phyloP scores from a whole-genome alignment of 2,329 filamentous ascomycete species.

The Calonectria multiphialidica region DNA sequence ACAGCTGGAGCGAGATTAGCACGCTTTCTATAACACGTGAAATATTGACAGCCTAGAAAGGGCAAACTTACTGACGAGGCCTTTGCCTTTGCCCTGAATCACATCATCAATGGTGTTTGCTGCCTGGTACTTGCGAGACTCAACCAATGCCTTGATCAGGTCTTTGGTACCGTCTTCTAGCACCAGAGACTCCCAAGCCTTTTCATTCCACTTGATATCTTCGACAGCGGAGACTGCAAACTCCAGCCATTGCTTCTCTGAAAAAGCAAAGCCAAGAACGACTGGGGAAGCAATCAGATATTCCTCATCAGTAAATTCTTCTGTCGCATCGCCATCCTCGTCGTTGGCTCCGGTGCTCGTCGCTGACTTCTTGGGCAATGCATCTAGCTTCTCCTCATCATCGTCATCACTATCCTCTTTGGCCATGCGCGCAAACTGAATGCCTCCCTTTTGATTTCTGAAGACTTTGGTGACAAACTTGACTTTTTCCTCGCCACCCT shows the following conservation, averaged over 20 bases:
- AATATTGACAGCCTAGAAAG: background rate
- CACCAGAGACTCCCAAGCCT: conserved; percentile 86
- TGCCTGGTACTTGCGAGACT: conserved; percentile 85
- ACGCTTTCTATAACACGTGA: background rate
- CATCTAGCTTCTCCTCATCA: conserved; percentile 66
- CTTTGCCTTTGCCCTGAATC: conserved; percentile 87
- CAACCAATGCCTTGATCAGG: conserved; percentile 81
- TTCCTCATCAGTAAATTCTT: conserved; percentile 81
- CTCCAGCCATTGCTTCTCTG: conserved; percentile 91
- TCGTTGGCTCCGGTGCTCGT: conserved; percentile 6
- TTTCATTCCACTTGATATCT: conserved; percentile 87
- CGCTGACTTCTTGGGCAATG: conserved; percentile 50
- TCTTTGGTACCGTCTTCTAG: conserved; percentile 72
- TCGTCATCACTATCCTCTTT: conserved; percentile 49
- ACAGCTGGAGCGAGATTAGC: conserved; percentile 61
- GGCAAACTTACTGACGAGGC: conserved; percentile 72
- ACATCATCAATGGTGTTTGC: conserved; percentile 87
- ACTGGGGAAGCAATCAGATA: conserved; percentile 87
- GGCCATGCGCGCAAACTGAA: conserved; percentile 46
- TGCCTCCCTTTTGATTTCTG: conserved; percentile 56
- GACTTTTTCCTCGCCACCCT: conserved; percentile 50
- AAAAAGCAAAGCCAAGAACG: conserved; percentile 88
- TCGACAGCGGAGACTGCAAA: conserved; percentile 83
- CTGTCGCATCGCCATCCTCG: background rate
- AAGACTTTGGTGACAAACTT: conserved; percentile 66